phyloP scores from a whole-genome alignment of 495 filamentous ascomycete species.

The Chaetomium cochliodes region DNA sequence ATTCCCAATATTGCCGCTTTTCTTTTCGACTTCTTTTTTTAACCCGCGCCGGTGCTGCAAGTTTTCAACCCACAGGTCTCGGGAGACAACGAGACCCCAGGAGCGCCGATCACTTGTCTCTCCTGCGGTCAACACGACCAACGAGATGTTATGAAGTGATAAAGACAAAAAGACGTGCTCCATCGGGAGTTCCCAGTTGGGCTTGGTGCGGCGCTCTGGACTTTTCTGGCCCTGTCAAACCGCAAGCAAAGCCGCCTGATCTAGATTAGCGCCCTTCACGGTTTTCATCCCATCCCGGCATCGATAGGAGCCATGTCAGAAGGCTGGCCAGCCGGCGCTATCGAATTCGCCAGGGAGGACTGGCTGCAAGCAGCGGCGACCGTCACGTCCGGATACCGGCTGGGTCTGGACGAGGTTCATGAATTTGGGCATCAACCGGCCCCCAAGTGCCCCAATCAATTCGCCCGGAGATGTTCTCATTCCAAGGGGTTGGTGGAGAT shows the following conservation, averaged over 20 bases:
- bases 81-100: not conserved
- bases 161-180: not conserved
- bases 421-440: constrained; percentile 9
- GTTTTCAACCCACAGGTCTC: not conserved
- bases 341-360: constrained; percentile 3
- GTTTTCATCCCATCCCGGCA: constrained; percentile 2
- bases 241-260: not conserved
- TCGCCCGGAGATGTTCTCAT: not conserved
- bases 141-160: not conserved
- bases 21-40: not conserved
- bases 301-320: constrained; percentile 21
- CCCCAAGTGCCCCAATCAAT: not conserved
- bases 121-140: not conserved
- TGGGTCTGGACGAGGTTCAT: not conserved
- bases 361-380: not conserved
- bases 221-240: not conserved
- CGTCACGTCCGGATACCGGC: not conserved
- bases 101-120: not conserved
- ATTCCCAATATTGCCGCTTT: not conserved
- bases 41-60: not conserved
- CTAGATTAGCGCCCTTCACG: not conserved
- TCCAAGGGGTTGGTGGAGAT: not conserved
- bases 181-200: not conserved
- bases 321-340: constrained; percentile 9
- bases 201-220: constrained; percentile 4